Evolutionary conservation across 257 asterid species (phyloP).

Genomic region (Penstemon barbatus): DNA sequence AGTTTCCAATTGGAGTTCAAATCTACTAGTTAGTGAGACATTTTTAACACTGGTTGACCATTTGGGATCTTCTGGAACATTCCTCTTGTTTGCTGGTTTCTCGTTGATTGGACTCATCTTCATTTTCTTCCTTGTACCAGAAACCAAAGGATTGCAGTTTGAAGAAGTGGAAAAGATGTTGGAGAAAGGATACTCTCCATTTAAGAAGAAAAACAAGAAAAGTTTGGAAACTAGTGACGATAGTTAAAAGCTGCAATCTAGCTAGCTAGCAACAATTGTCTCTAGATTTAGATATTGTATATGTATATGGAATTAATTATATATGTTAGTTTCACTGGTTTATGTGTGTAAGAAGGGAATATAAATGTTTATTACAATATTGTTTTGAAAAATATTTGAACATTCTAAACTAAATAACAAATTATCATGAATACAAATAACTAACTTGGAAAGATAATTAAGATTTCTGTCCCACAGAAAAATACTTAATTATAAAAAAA

Average conservation of each 20-base stretch:
- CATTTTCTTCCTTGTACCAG: constrained; percentile 64
- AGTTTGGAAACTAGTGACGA: constrained; percentile 22
- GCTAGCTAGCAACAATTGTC: too few relatives aligned
- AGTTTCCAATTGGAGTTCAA: constrained; percentile 67
- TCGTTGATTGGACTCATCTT: constrained; percentile 46
- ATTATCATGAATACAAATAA: too few relatives aligned
- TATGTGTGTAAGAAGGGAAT: too few relatives aligned
- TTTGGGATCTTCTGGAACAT: constrained; percentile 58
- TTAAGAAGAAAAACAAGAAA: constrained; percentile 31
- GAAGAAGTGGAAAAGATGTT: constrained; percentile 62
- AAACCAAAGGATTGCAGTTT: constrained; percentile 67
- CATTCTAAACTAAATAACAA: too few relatives aligned
- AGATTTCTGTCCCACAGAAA: too few relatives aligned
- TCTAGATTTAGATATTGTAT: too few relatives aligned
- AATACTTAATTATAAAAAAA: too few relatives aligned
- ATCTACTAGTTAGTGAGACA: constrained; percentile 57
- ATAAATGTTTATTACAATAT: too few relatives aligned
- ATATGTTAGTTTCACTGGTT: too few relatives aligned
- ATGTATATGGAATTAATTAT: too few relatives aligned
- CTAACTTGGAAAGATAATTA: too few relatives aligned
- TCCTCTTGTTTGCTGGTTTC: constrained; percentile 61
- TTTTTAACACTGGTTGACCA: constrained; percentile 60
- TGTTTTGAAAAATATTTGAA: too few relatives aligned
- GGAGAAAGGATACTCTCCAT: constrained; percentile 51
- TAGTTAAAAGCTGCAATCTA: background rate